A percentile compares a stretch with the other conserved stretches of the same genome.
Evolutionary conservation across 441 rosid species (phyloP).

Genomic region (Sinapis alba): DNA sequence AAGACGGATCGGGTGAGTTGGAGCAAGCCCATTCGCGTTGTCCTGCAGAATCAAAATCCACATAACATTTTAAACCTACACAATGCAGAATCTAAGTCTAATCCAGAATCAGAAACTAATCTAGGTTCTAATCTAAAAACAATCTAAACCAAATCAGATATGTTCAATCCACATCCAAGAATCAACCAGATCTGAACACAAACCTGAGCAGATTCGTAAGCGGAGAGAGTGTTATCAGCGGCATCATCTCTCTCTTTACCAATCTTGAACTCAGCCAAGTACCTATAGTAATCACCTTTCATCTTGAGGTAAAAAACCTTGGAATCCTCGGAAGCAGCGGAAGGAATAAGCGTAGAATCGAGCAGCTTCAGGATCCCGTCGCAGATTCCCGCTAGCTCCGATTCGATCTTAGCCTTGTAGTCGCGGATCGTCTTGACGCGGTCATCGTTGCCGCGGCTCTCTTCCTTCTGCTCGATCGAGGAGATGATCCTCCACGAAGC

Average conservation of each 20-base stretch:
- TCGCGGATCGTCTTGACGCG: conserved; percentile 64
- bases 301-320: conserved; percentile 69
- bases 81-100: background rate
- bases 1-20: conserved; percentile 68
- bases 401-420: conserved; percentile 62
- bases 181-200: background rate
- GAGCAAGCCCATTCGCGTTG: conserved; percentile 58
- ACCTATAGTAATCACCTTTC: conserved; percentile 69
- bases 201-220: conserved; percentile 69
- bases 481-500: conserved; percentile 15
- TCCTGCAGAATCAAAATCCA: conserved; percentile 41
- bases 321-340: conserved; percentile 56
- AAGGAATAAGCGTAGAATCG: conserved; percentile 54
- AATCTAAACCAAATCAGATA: background rate
- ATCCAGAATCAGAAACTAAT: no score
- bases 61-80: no score
- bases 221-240: conserved; percentile 60
- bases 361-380: conserved; percentile 64
- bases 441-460: conserved; percentile 65
- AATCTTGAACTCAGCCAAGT: conserved; percentile 67
- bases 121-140: no score
- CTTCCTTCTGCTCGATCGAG: conserved; percentile 20
- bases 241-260: conserved; percentile 63
- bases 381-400: conserved; percentile 61
- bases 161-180: background rate